Evolutionary conservation across 2,329 filamentous ascomycete species (phyloP).

Genomic region (Ceratocystis smalleyi): DNA sequence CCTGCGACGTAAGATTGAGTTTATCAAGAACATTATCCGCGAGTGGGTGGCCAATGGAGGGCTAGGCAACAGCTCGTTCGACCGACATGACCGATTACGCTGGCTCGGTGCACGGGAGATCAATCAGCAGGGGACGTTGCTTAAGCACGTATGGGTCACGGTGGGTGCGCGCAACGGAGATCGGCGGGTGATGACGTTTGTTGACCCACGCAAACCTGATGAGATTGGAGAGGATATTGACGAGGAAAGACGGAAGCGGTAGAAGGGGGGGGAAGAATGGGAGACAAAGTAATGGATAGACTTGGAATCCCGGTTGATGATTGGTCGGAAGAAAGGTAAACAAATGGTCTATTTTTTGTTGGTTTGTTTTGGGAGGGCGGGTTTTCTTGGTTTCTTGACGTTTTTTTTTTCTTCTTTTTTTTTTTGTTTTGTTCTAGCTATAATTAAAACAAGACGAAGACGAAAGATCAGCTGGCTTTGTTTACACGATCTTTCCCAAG

Average conservation of each 20-base stretch:
- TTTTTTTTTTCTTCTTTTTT: not conserved
- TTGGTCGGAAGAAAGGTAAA: not conserved
- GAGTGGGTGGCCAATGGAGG: conserved; percentile 59
- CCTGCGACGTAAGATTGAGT: conserved; percentile 58
- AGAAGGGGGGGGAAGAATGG: not conserved
- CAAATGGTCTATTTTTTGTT: not conserved
- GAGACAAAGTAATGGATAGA: not conserved
- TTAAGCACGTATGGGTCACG: conserved; percentile 54
- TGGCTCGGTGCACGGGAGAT: conserved; percentile 46
- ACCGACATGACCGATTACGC: conserved; percentile 36
- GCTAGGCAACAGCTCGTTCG: conserved; percentile 50
- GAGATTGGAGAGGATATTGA: conserved; percentile 41
- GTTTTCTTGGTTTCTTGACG: not conserved
- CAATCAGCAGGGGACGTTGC: conserved; percentile 26
- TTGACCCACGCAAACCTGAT: conserved; percentile 39
- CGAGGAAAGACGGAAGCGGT: conserved; percentile 22
- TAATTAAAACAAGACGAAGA: not conserved
- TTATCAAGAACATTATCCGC: conserved; percentile 50
- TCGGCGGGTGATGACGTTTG: conserved; percentile 36
- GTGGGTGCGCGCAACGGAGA: conserved; percentile 50
- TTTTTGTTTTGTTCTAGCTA: conserved; percentile 2
- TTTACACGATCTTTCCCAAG: conserved; percentile 11
- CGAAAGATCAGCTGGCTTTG: not conserved
- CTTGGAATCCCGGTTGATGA: not conserved
- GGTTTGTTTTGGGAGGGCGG: not conserved